Evolutionary conservation across 108 stramenopile genomes (phyloP), one percentile per base, ranked within the genome.

Genomic region (Tribonema minus): DNA sequence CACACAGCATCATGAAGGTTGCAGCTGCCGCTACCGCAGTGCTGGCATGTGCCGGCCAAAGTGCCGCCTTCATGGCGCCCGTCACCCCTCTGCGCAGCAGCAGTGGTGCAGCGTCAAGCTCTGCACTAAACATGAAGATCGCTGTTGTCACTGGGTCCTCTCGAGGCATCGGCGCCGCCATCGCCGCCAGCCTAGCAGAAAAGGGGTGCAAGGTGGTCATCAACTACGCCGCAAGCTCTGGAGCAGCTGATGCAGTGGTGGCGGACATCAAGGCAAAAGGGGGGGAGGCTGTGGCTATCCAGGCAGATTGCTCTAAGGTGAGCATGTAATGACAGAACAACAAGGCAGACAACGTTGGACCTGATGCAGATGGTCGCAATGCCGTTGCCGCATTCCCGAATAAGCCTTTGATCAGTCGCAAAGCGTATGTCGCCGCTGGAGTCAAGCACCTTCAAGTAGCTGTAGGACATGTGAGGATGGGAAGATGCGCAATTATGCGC

Each of bases 161-260:
- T 32, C 91, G 95, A 60, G 96, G 96, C 33, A 87, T 97, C 29
- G 96, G 96, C 81, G 85, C 85, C 39, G 86, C 96, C 25, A 95
- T 95, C 87, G 96, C 96, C 25, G 71, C 91, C 61, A 92, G 92
- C 15, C 85, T 96, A 67, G 95, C 92, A 70, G 86, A 87, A 36
- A 66, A 73, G 20, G 96, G 95, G 31, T 92, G 93, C 64, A 95
- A 95, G 76, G 89, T 97, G 32, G 88, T 97, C 64, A 91, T 97
- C 67, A 97, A 96, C 86, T 97, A 95, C 72, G 91, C 91, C 0
- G 91, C 91, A n/a, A 87, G 91, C 59, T 83, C 92, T 69, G 93
- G 84, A 9, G 68, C 89, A 25, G 96, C 95, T 9, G 84, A 91
- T 39, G 91, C 84, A 6, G 90, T 92, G 25, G 92, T 94, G 7